Percentiles rank a stretch among this genome's conserved stretches.
Conservation (phyloP, 1,284 basidiomycete genomes). For the Leccinum pachyderme region DNA sequence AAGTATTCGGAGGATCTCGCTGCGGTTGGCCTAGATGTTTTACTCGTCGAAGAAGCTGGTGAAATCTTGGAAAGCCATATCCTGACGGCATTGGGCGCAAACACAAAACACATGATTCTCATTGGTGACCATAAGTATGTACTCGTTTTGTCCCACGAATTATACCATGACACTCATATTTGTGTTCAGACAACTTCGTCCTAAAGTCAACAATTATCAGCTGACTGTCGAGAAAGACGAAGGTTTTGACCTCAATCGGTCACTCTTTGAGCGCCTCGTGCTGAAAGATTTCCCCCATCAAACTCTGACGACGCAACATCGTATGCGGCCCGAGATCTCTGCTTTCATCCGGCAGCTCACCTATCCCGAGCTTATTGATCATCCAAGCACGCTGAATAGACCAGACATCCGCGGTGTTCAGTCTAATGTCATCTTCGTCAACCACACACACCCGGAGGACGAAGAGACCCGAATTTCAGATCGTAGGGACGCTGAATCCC, state of each 20-base stretch:
- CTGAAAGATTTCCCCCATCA: constrained; percentile 58
- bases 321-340: constrained; percentile 71
- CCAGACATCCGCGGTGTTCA: constrained; percentile 51
- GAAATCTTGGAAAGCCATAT: constrained; percentile 69
- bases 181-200: constrained; percentile 56
- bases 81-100: constrained; percentile 50
- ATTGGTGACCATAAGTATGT: constrained; percentile 70
- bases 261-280: constrained; percentile 67
- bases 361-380: constrained; percentile 61
- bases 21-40: constrained; percentile 44
- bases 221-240: constrained; percentile 65
- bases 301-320: constrained; percentile 56
- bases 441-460: constrained; percentile 58
- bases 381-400: constrained; percentile 45
- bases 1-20: constrained; percentile 51
- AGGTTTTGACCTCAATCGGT: constrained; percentile 61
- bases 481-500: constrained; percentile 42
- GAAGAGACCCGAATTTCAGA: constrained; percentile 42
- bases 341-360: constrained; percentile 55
- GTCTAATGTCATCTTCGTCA: constrained; percentile 59
- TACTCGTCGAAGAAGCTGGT: constrained; percentile 69
- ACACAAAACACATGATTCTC: constrained; percentile 53
- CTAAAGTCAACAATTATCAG: constrained; percentile 61
- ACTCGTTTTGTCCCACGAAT: background rate
- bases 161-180: constrained; percentile 1